Conservation (phyloP, 768 basidiomycete species). For the Tulasnella sp. region DNA sequence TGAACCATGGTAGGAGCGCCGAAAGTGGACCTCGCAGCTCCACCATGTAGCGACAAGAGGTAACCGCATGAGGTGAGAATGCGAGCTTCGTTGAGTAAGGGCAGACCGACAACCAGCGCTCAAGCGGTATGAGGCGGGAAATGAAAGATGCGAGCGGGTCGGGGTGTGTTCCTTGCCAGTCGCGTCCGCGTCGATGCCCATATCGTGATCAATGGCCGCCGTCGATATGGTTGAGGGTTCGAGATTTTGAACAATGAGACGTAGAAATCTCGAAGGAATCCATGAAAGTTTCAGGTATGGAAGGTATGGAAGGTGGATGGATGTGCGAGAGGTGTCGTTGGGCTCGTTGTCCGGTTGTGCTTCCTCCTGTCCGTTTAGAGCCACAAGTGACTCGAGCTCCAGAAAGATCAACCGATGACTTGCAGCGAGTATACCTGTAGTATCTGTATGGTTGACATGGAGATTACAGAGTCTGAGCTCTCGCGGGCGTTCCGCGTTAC, state of each 20-base stretch:
- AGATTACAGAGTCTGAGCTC: neutral
- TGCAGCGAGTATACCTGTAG: neutral
- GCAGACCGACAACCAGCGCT: neutral
- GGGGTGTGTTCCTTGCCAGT: neutral
- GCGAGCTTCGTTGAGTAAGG: neutral
- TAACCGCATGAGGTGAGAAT: neutral
- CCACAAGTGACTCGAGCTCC: neutral
- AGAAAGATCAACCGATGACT: neutral
- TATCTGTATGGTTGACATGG: neutral
- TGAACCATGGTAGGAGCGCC: neutral
- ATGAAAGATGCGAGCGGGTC: neutral
- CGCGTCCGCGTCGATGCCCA: neutral
- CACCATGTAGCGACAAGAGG: neutral
- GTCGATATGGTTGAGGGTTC: neutral
- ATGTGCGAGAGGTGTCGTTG: neutral
- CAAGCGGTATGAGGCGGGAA: neutral
- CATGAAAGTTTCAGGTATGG: neutral
- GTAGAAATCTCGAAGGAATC: neutral
- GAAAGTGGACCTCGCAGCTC: neutral
- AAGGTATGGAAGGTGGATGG: neutral
- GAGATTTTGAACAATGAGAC: neutral
- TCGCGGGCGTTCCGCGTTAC: neutral
- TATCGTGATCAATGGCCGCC: neutral
- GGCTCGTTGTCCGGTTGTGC: neutral
- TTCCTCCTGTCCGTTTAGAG: neutral